phyloP scores from a whole-genome alignment of 108 stramenopile species.

The Mediolabrus comicus region DNA sequence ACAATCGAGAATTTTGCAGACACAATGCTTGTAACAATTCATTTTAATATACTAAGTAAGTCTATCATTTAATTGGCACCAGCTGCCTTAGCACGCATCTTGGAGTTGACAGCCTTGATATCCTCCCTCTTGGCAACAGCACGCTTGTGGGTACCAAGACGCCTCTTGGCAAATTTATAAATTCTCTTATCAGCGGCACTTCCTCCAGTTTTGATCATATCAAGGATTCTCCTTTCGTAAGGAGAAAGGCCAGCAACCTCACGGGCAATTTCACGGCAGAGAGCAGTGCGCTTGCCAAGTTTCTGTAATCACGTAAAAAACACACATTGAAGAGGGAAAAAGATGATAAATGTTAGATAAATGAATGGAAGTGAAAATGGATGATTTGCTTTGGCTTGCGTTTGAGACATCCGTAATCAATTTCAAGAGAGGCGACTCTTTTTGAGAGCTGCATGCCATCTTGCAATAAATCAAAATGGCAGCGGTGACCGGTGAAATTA shows the following conservation, averaged over 20 bases:
- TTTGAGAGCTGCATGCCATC: too few relatives aligned
- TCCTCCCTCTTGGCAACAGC: conserved; percentile 98
- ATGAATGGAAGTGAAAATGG: too few relatives aligned
- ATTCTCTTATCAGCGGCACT: conserved; percentile 96
- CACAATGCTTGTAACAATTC: not conserved
- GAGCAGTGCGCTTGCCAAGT: conserved; percentile 71
- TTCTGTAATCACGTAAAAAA: conserved; percentile 37
- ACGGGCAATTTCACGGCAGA: conserved; percentile 92
- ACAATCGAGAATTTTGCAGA: not conserved
- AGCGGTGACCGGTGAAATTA: too few relatives aligned
- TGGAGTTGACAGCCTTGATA: conserved; percentile 92
- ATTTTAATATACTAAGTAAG: not conserved
- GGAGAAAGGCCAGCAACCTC: conserved; percentile 98
- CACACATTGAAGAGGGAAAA: not conserved
- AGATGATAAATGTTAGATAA: not conserved
- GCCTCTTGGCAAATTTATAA: conserved; percentile 99
- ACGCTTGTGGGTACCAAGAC: conserved; percentile 98
- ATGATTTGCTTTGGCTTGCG: too few relatives aligned
- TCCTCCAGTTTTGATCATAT: conserved; percentile 99
- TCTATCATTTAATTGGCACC: conserved; percentile 40
- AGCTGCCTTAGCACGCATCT: conserved; percentile 86
- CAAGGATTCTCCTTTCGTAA: conserved; percentile 98
- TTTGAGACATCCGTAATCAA: too few relatives aligned
- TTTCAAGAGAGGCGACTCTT: too few relatives aligned
- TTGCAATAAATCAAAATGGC: too few relatives aligned